These are phyloP conservation scores for Brassica juncea DNA, from an alignment of 345 rosid species.

Conservation along the genomic window DNA sequence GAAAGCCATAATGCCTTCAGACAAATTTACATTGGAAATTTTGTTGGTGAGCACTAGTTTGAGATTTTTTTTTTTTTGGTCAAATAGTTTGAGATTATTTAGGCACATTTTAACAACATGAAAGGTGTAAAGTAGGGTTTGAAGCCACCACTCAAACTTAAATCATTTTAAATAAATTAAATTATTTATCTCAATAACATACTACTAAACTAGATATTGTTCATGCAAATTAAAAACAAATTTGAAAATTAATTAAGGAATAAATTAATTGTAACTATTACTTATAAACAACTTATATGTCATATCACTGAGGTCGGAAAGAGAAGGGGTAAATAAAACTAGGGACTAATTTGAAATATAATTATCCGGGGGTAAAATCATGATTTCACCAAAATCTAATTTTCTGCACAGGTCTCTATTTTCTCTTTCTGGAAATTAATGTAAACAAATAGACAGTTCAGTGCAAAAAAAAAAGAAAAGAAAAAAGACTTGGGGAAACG, in stretches of 20 bases:
- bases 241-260: too few species aligned
- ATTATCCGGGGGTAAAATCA: constrained; percentile 14
- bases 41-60: too few species aligned
- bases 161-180: neutral
- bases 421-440: constrained; percentile 34
- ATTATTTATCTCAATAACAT: neutral
- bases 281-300: neutral
- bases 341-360: neutral
- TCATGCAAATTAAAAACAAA: too few species aligned
- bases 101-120: neutral
- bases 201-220: too few species aligned
- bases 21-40: neutral
- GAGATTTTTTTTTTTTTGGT: too few species aligned
- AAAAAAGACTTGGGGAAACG: constrained; percentile 36
- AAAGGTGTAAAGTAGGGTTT: neutral
- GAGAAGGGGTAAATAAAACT: neutral
- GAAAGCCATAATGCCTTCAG: neutral
- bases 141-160: neutral
- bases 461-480: constrained; percentile 20
- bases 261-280: too few species aligned
- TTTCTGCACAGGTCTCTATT: neutral
- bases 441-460: constrained; percentile 41
- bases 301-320: neutral
- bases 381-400: neutral
- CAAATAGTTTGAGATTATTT: too few species aligned